phyloP scores from a whole-genome alignment of 2,329 filamentous ascomycete species.

The Fusarium dimerum region DNA sequence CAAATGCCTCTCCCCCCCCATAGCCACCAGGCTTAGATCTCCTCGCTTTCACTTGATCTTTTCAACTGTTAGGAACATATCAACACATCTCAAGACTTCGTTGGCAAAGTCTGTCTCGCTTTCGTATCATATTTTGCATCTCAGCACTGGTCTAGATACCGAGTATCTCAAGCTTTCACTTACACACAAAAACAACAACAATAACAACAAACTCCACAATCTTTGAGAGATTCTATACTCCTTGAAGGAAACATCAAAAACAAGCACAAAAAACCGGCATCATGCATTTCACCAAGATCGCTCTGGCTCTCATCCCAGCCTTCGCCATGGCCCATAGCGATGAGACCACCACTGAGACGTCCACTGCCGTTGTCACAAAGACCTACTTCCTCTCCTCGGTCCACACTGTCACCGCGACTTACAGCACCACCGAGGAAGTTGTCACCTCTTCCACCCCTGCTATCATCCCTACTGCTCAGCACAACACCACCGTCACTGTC shows the following conservation, averaged over 20 bases:
- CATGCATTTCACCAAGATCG: constrained; percentile 44
- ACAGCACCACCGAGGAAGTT: constrained; percentile 30
- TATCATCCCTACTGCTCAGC: constrained; percentile 14
- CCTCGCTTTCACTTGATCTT: constrained; percentile 10
- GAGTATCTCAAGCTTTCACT: constrained; percentile 28
- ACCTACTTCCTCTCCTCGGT: constrained; percentile 53
- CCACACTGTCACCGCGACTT: constrained; percentile 39
- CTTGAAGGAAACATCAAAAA: constrained; percentile 12
- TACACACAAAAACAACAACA: constrained; percentile 15
- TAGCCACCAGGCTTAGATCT: constrained; percentile 2
- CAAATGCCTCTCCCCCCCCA: constrained; percentile 19
- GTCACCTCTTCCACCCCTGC: constrained; percentile 13
- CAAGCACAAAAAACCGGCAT: constrained; percentile 18
- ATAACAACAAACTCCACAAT: constrained; percentile 2
- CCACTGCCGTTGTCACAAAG: constrained; percentile 52
- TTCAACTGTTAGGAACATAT: constrained; percentile 21
- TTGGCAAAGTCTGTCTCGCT: constrained; percentile 53
- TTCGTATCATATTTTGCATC: constrained; percentile 2
- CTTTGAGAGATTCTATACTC: too few species aligned
- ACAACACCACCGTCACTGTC: constrained; percentile 32
- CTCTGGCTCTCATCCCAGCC: constrained; percentile 54
- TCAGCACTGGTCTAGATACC: constrained; percentile 25
- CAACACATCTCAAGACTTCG: constrained; percentile 45
- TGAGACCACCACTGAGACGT: constrained; percentile 47
- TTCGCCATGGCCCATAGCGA: constrained; percentile 49